Percentiles rank a stretch among this genome's conserved stretches.
These are phyloP conservation scores for Exophiala mesophila DNA, from an alignment of 2,329 filamentous ascomycete genomes.

Conservation along the genomic window DNA sequence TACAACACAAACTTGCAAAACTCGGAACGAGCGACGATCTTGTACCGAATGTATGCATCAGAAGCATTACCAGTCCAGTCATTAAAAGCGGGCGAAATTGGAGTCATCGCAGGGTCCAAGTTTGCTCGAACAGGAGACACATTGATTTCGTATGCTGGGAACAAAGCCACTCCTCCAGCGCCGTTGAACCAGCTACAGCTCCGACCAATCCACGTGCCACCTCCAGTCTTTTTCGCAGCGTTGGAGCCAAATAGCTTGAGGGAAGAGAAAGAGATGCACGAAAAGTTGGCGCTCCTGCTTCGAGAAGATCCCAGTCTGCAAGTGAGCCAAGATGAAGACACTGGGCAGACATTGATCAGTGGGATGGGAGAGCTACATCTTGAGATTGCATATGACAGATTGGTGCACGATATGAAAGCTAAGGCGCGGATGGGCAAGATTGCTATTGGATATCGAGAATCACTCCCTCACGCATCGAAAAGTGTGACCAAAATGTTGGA, in stretches of 20 bases:
- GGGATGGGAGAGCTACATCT: constrained; percentile 97
- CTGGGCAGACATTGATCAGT: constrained; percentile 85
- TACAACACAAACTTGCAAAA: constrained; percentile 82
- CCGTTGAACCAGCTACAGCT: constrained; percentile 72
- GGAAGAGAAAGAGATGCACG: constrained; percentile 74
- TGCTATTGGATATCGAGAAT: constrained; percentile 92
- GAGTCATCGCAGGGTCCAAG: constrained; percentile 85
- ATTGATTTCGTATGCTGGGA: constrained; percentile 66
- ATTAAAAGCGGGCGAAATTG: constrained; percentile 83
- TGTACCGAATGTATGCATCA: constrained; percentile 84
- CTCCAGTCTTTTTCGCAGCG: constrained; percentile 94
- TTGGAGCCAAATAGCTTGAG: constrained; percentile 74
- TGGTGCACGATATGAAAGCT: constrained; percentile 83
- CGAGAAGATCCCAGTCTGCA: constrained; percentile 90
- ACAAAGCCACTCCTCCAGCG: constrained; percentile 61
- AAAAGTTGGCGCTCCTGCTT: constrained; percentile 70
- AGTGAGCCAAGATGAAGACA: constrained; percentile 79
- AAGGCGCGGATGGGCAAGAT: constrained; percentile 83
- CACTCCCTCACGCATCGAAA: constrained; percentile 55
- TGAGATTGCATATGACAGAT: constrained; percentile 82
- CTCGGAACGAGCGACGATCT: constrained; percentile 73
- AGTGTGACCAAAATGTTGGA: constrained; percentile 65
- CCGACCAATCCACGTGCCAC: constrained; percentile 80
- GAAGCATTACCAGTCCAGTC: constrained; percentile 79
- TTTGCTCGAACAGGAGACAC: constrained; percentile 92